Base-by-base conservation (phyloP, 805 yeast genomes). In the Candida ovalis region DNA sequence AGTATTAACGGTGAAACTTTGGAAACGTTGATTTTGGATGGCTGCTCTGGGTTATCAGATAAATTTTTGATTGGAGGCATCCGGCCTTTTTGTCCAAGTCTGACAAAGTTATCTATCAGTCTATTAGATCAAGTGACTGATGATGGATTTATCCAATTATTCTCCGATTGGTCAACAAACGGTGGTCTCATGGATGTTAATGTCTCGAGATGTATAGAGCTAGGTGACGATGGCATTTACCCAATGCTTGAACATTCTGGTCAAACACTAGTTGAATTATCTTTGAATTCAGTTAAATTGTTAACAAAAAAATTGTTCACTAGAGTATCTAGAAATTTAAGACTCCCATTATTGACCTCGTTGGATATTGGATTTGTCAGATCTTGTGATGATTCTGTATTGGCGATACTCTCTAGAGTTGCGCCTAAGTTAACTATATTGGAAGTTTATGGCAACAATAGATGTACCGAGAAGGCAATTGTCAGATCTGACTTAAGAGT, bases 301-400 rank as follows among this genome's bases (percentile, higher is more conserved):
- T 55, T 92, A 1, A 71, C 86, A 0, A 68, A 73, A 15, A 69
- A 71, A 4, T 69, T 82, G 7, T 76, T 85, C 58, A 68, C 72
- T 44, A 72, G 70, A 43, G 54, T 76, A 3, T 74, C 69, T 44
- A 76, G 80, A 46, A 68, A 52, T 61, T 66, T 60, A 19, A 50
- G 62, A 13, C 71, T 81, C 40, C 87, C 90, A 1, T 74, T 82
- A 25, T 67, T 92, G 39, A 80, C 88, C 0, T 75, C 80, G 30
- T 57, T 88, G 17, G 94, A 92, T 63, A 61, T 82, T 13, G 95
- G 97, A 0, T 92, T 92, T 66, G 87, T 89, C 2, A 72, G 95
- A 36, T 72, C 81, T 19, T 77, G 88, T 12, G 89, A 89, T 60
- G 88, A 92, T 64, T 76, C 73, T 18, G 76, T 81, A 0, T 63